Conservation (phyloP, 306 rosid genomes). For the Ochetophila trinervis region DNA sequence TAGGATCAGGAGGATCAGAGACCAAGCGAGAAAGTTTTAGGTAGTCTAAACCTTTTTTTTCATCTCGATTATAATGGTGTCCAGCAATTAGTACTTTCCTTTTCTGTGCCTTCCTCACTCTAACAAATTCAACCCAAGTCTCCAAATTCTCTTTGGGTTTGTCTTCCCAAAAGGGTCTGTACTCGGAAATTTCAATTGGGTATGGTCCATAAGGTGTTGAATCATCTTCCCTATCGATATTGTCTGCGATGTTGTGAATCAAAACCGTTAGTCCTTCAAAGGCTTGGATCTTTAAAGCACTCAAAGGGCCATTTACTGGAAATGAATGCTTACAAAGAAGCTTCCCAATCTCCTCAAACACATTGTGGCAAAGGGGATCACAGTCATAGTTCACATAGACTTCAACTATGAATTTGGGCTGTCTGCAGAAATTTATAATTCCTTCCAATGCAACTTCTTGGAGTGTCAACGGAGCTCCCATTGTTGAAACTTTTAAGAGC, state of each 20-base stretch:
- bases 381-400: slow-evolving; percentile 70
- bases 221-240: slow-evolving; percentile 53
- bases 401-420: slow-evolving; percentile 63
- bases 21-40: slow-evolving; percentile 57
- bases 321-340: slow-evolving; percentile 82
- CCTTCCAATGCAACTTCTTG: slow-evolving; percentile 95
- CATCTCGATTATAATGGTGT: slow-evolving; percentile 80
- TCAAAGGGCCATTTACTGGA: slow-evolving; percentile 43
- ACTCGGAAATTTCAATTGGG: slow-evolving; percentile 44
- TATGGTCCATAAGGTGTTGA: slow-evolving; percentile 34
- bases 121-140: slow-evolving; percentile 53
- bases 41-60: slow-evolving; percentile 82
- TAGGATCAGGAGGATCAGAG: slow-evolving; percentile 75
- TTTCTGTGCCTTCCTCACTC: slow-evolving; percentile 64
- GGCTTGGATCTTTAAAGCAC: slow-evolving; percentile 64
- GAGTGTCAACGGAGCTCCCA: slow-evolving; percentile 53
- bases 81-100: slow-evolving; percentile 67
- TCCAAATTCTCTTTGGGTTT: slow-evolving; percentile 41
- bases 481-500: slow-evolving; percentile 45
- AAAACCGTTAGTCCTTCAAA: slow-evolving; percentile 70
- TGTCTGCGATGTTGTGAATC: slow-evolving; percentile 84
- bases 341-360: slow-evolving; percentile 75
- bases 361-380: slow-evolving; percentile 57
- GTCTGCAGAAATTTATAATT: slow-evolving; percentile 79
- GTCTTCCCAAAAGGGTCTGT: slow-evolving; percentile 75